phyloP scores from a whole-genome alignment of 805 yeast genomes.

The Yarrowia sp. region DNA sequence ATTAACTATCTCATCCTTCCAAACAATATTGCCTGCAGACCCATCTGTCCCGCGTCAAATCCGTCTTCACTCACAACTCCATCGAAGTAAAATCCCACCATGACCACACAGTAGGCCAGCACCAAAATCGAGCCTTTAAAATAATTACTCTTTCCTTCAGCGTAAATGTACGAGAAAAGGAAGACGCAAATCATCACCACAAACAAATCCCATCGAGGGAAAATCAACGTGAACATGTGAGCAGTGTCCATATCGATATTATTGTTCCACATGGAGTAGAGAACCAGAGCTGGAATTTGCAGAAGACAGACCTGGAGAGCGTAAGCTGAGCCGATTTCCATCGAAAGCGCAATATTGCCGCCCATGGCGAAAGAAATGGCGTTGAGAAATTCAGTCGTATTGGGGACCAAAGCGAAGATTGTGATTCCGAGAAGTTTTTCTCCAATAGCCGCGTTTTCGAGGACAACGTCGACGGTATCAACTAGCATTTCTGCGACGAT shows the following conservation, averaged over 20 bases:
- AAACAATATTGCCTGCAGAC: too few species aligned
- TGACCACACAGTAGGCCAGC: slow-evolving; percentile 73
- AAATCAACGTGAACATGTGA: slow-evolving; percentile 72
- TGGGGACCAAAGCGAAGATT: slow-evolving; percentile 94
- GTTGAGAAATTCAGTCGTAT: slow-evolving; percentile 94
- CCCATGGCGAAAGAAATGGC: slow-evolving; percentile 96
- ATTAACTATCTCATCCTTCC: too few species aligned
- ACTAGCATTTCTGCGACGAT: slow-evolving; percentile 93
- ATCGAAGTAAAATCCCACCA: slow-evolving; percentile 79
- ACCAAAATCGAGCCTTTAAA: slow-evolving; percentile 92
- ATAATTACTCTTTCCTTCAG: slow-evolving; percentile 95
- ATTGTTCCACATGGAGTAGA: slow-evolving; percentile 65
- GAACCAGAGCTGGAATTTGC: slow-evolving; percentile 89
- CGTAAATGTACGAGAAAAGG: slow-evolving; percentile 89
- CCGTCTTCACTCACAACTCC: slow-evolving; percentile 10
- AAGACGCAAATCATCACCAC: slow-evolving; percentile 86
- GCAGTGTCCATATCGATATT: slow-evolving; percentile 37
- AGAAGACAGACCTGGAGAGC: slow-evolving; percentile 93
- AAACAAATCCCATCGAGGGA: slow-evolving; percentile 94
- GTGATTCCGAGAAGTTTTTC: slow-evolving; percentile 94
- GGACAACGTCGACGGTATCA: slow-evolving; percentile 87
- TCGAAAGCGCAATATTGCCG: slow-evolving; percentile 93
- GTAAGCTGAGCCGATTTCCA: slow-evolving; percentile 98
- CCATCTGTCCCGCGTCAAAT: not conserved
- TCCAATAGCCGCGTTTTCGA: slow-evolving; percentile 76